Evolutionary conservation across 1,284 basidiomycete species (phyloP).

Genomic region (Cronartium ribicola): DNA sequence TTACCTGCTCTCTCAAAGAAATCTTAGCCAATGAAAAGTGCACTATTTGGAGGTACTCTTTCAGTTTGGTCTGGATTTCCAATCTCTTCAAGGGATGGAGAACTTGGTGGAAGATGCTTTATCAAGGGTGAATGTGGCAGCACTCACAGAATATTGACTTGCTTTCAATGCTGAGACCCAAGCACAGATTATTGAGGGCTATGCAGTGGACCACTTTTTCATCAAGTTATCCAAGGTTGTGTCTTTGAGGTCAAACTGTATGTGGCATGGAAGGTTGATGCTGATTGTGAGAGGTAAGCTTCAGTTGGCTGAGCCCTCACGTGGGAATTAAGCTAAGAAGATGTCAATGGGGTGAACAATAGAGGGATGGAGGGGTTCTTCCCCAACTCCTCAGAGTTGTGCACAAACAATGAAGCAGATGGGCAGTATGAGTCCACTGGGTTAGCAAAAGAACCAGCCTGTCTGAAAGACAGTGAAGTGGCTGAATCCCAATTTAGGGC

Average conservation of each 20-base stretch:
- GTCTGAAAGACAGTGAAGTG: no score
- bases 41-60: not conserved
- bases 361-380: no score
- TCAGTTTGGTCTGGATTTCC: not conserved
- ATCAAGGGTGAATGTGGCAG: not conserved
- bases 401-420: no score
- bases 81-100: not conserved
- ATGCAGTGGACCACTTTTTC: not conserved
- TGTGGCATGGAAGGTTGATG: not conserved
- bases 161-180: not conserved
- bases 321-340: no score
- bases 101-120: not conserved
- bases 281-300: no score
- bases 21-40: no score
- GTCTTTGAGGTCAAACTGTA: not conserved
- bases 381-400: no score
- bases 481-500: no score
- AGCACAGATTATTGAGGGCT: not conserved
- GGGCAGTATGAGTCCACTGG: no score
- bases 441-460: no score
- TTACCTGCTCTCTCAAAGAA: not conserved
- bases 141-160: not conserved
- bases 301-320: no score
- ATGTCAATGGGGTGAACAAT: no score
- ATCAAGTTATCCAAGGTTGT: not conserved